Conservation (phyloP, 495 filamentous ascomycete genomes). For the Aspergillus diversus region DNA sequence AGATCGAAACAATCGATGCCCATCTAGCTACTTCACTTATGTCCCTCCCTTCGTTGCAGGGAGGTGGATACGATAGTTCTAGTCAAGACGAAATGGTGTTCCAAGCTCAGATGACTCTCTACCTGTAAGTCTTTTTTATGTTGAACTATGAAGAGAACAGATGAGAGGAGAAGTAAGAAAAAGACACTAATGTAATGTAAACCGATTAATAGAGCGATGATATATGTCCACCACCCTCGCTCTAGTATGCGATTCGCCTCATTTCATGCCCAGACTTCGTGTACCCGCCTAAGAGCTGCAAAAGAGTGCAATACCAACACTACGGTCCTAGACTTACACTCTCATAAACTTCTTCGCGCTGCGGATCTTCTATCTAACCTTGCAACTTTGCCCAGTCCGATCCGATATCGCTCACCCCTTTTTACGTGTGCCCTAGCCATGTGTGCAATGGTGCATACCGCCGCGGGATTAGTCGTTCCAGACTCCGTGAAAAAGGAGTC, state of each 20-base stretch:
- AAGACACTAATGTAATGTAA: not conserved
- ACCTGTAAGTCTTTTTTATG: constrained; percentile 22
- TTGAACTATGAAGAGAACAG: not conserved
- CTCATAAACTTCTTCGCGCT: constrained; percentile 68
- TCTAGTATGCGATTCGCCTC: constrained; percentile 40
- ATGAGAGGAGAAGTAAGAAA: not conserved
- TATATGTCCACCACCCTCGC: constrained; percentile 74
- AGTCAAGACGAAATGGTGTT: constrained; percentile 79
- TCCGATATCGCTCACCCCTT: constrained; percentile 73
- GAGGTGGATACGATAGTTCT: constrained; percentile 59
- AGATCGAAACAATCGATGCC: constrained; percentile 58
- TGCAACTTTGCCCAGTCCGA: constrained; percentile 68
- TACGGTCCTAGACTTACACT: constrained; percentile 54
- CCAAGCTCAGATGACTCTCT: constrained; percentile 72
- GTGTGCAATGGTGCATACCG: constrained; percentile 49
- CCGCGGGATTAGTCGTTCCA: constrained; percentile 40
- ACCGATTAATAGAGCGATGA: constrained; percentile 48
- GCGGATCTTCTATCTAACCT: constrained; percentile 72
- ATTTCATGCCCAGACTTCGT: constrained; percentile 30
- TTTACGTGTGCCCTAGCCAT: constrained; percentile 70
- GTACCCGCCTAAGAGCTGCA: constrained; percentile 29
- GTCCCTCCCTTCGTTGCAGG: constrained; percentile 66
- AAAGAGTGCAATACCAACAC: constrained; percentile 41
- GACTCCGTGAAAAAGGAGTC: constrained; percentile 61
- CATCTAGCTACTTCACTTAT: constrained; percentile 70